Evolutionary conservation across 345 rosid genomes (phyloP).

Genomic region (Rubroshorea leprosula): DNA sequence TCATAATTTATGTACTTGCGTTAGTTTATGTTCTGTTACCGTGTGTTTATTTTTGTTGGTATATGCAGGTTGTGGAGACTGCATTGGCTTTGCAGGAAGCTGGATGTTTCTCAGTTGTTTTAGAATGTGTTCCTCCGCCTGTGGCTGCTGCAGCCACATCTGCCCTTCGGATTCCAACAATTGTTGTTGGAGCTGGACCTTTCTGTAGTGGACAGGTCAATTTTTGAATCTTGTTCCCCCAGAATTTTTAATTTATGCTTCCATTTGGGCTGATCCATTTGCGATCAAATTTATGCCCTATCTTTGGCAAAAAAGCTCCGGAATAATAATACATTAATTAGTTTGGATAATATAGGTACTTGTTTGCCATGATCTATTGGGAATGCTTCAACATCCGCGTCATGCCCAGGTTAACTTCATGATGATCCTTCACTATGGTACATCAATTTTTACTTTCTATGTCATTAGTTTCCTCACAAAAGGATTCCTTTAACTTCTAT

Average conservation of each 20-base stretch:
- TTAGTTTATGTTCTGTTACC: neutral
- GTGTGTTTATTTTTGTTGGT: too few species aligned
- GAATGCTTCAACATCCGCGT: slow-evolving; percentile 95
- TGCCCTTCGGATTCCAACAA: slow-evolving; percentile 78
- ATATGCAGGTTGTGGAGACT: slow-evolving; percentile 94
- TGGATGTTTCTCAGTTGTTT: slow-evolving; percentile 87
- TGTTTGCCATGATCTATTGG: slow-evolving; percentile 88
- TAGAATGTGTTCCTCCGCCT: slow-evolving; percentile 84
- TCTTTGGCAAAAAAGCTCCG: neutral
- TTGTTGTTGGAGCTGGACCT: slow-evolving; percentile 95
- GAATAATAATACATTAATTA: too few species aligned
- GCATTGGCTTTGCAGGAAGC: slow-evolving; percentile 89
- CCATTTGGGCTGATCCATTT: neutral
- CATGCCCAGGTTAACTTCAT: slow-evolving; percentile 72
- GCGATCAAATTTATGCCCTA: neutral
- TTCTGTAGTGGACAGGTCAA: slow-evolving; percentile 91
- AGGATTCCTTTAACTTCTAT: slow-evolving; percentile 7
- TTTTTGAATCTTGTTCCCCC: neutral
- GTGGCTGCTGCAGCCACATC: slow-evolving; percentile 93
- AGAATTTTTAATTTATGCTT: neutral
- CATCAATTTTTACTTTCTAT: neutral
- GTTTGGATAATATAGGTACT: slow-evolving; percentile 46
- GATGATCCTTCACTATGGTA: neutral
- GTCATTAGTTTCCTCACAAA: slow-evolving; percentile 4
- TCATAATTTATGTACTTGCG: neutral